Base-by-base conservation (phyloP, 805 yeast genomes). In the Barnettozyma wickerhamii region DNA sequence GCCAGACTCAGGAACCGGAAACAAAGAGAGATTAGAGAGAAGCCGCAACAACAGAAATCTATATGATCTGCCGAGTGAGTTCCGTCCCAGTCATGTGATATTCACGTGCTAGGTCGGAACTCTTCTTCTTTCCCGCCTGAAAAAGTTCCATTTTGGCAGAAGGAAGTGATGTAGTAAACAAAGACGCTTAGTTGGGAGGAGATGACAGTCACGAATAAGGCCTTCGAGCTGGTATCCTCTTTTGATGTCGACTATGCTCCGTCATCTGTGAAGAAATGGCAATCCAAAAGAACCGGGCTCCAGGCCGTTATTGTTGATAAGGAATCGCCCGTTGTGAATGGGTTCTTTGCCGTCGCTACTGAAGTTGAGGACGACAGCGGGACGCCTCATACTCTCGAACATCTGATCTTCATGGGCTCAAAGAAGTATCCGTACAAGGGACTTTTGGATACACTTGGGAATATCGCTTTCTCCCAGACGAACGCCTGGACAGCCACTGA, bases 401-500 rank as follows among this genome's bases (percentile, higher is more conserved):
- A 93, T 64, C 69, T 93, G 60, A 74, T 91, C 28, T 93, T 93
- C 61, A 86, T 89, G 95, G 99, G 99, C 1, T 86, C 96, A 3
- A 70, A 81, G 48, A 79, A 81, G 43, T 86, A 79, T 53, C 98
- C 98, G 0, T 91, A 83, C 62, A 91, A 91, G 62, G 98, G 99
- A 7, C 68, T 90, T 36, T 67, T 93, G 35, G 99, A 93, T 56
- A 81, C 81, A 10, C 71, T 90, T 38, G 95, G 97, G 6, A 87
- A 88, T 56, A 65, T 85, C 42, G 81, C 88, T 47, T 84, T 82
- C 62, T 84, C 96, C 2, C 72, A 79, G 5, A 93, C 98, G 0
- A 93, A 93, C 57, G 99, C 99, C 0, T 90, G 96, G 96, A 93
- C 99, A 0, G 88, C 84, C 1, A 87, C 93, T 5, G 98, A 93